Percentiles rank a stretch among this genome's conserved stretches.
Conservation (phyloP, 2,329 filamentous ascomycete genomes). For the Botrytis galanthina region DNA sequence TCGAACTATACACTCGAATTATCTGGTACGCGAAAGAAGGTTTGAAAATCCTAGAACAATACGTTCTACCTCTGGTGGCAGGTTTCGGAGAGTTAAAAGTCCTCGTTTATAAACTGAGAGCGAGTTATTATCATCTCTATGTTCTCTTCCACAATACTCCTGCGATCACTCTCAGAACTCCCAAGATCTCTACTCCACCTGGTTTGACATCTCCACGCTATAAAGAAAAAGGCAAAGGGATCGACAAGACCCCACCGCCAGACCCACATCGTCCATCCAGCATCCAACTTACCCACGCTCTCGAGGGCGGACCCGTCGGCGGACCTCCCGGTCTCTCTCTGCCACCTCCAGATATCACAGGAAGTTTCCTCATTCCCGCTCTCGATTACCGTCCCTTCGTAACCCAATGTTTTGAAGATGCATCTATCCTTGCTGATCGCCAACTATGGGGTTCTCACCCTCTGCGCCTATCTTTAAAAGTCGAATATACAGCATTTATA, state of each 20-base stretch:
- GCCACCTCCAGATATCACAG: constrained; percentile 44
- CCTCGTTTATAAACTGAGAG: constrained; percentile 84
- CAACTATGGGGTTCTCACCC: constrained; percentile 87
- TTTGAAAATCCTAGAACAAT: constrained; percentile 79
- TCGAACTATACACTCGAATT: constrained; percentile 86
- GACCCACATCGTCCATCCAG: constrained; percentile 34
- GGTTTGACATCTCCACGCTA: constrained; percentile 35
- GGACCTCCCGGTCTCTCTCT: constrained; percentile 40
- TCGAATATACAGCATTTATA: constrained; percentile 89
- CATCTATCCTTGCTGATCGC: constrained; percentile 68
- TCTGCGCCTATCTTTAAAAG: constrained; percentile 81
- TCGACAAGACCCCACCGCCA: constrained; percentile 29
- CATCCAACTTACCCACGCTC: constrained; percentile 37
- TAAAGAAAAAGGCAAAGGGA: constrained; percentile 37
- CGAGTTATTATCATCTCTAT: constrained; percentile 95
- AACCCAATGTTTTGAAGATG: constrained; percentile 75
- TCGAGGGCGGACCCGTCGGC: constrained; percentile 48
- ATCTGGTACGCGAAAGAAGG: constrained; percentile 95
- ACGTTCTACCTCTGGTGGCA: constrained; percentile 80
- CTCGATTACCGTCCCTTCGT: constrained; percentile 82
- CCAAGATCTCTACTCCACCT: constrained; percentile 42
- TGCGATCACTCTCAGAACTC: constrained; percentile 48
- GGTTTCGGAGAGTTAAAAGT: constrained; percentile 82
- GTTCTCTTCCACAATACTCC: constrained; percentile 94
- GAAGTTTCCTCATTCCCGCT: constrained; percentile 76